Conservation (phyloP, 805 yeast genomes). For the Barnettozyma populi region DNA sequence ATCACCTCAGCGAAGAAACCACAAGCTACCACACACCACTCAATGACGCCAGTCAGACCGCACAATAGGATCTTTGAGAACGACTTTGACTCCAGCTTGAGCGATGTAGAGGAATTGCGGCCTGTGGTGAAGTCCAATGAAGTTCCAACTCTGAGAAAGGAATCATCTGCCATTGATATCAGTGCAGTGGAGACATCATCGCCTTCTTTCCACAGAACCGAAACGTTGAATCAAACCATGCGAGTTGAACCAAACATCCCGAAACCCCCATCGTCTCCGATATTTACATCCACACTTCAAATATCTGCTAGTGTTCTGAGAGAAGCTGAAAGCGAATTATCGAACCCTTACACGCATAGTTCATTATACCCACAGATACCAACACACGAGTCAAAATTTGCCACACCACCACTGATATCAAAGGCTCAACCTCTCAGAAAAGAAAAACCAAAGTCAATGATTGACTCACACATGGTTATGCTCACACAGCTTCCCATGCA, state of each 20-base stretch:
- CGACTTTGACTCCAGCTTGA: conserved; percentile 16
- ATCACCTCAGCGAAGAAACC: background rate
- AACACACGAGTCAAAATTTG: background rate
- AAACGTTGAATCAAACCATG: conserved; percentile 10
- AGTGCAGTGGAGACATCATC: conserved; percentile 24
- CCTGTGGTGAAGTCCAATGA: background rate
- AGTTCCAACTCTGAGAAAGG: background rate
- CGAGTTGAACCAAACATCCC: background rate
- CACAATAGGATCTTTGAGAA: conserved; percentile 14
- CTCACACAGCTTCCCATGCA: conserved; percentile 27
- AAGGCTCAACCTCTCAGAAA: background rate
- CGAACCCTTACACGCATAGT: background rate
- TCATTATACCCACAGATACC: background rate
- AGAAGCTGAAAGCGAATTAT: background rate
- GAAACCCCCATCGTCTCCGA: background rate
- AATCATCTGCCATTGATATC: conserved; percentile 3
- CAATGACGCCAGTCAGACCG: background rate
- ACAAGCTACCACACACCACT: background rate
- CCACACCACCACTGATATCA: background rate
- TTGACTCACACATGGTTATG: conserved; percentile 20
- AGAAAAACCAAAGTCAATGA: background rate
- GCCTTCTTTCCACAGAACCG: conserved; percentile 24
- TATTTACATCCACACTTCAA: conserved; percentile 5
- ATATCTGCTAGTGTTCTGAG: background rate
- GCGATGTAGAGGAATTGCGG: conserved; percentile 7